These are phyloP conservation scores for Nakaseomyces delphensis DNA, from an alignment of 1,139 yeast species.

Conservation along the genomic window DNA sequence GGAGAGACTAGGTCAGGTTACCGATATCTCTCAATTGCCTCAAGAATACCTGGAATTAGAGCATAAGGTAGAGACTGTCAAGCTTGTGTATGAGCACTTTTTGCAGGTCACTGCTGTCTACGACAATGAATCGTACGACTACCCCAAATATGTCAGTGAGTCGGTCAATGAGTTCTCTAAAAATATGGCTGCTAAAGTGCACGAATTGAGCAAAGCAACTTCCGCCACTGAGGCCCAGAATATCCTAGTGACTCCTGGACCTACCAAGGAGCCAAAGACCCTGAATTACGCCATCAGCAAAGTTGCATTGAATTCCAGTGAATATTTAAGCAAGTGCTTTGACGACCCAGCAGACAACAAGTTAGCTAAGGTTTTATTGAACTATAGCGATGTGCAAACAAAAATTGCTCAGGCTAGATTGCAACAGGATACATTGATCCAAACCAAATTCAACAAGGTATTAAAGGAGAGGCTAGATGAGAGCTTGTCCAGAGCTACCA, in stretches of 20 bases:
- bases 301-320: slow-evolving; percentile 48
- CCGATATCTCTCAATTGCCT: slow-evolving; percentile 76
- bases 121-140: slow-evolving; percentile 75
- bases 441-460: slow-evolving; percentile 60
- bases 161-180: slow-evolving; percentile 68
- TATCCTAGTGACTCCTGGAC: slow-evolving; percentile 50
- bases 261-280: slow-evolving; percentile 70
- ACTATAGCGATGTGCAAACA: slow-evolving; percentile 47
- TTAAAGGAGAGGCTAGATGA: slow-evolving; percentile 56
- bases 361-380: slow-evolving; percentile 42
- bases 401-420: slow-evolving; percentile 78
- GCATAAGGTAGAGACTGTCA: slow-evolving; percentile 64
- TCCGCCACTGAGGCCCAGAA: slow-evolving; percentile 80
- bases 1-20: slow-evolving; percentile 70
- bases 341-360: slow-evolving; percentile 33
- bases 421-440: slow-evolving; percentile 72
- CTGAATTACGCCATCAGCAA: slow-evolving; percentile 76
- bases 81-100: slow-evolving; percentile 61
- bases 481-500: slow-evolving; percentile 56
- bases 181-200: slow-evolving; percentile 56
- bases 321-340: slow-evolving; percentile 33
- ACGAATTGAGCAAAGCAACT: slow-evolving; percentile 63
- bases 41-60: slow-evolving; percentile 74
- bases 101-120: slow-evolving; percentile 63
- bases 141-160: slow-evolving; percentile 71